Percentiles rank a stretch among this genome's conserved stretches.
phyloP scores from a whole-genome alignment of 129 eudicot species.

The Cynara cardunculus region DNA sequence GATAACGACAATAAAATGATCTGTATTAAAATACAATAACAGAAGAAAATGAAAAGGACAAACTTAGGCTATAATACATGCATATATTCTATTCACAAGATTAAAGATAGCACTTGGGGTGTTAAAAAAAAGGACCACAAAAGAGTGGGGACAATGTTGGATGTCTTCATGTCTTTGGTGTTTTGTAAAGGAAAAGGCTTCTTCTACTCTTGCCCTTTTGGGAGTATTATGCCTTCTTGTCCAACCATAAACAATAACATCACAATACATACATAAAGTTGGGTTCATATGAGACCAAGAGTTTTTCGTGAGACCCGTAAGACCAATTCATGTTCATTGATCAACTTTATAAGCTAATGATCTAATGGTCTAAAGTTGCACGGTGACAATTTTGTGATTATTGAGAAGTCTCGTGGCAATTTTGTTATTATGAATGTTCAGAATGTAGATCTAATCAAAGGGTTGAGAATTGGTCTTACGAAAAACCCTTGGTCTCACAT shows the following conservation, averaged over 20 bases:
- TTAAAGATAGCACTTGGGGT: slow-evolving; percentile 19
- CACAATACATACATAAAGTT: no score
- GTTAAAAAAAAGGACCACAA: slow-evolving; percentile 23
- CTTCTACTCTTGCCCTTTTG: slow-evolving; percentile 15
- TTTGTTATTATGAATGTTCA: no score
- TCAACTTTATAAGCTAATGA: no score
- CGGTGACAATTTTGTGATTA: no score
- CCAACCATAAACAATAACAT: slow-evolving; percentile 10
- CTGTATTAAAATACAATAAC: neutral
- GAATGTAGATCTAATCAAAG: no score
- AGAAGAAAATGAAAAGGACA: slow-evolving; percentile 17
- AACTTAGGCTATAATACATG: slow-evolving; percentile 1
- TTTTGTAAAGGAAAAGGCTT: slow-evolving; percentile 24
- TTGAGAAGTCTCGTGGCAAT: no score
- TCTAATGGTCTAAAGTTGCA: no score
- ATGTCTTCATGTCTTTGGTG: slow-evolving; percentile 24
- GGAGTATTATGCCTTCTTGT: slow-evolving; percentile 22
- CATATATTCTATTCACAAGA: slow-evolving; percentile 30
- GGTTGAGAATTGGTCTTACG: no score
- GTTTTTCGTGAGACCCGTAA: no score
- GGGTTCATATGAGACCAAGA: neutral
- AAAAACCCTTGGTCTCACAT: no score
- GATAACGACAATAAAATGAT: neutral
- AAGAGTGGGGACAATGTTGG: slow-evolving; percentile 11
- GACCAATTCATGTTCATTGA: no score